Evolutionary conservation across 768 basidiomycete species (phyloP), one percentile per base, ranked within the genome.

Genomic region (Termitomyces sp.): DNA sequence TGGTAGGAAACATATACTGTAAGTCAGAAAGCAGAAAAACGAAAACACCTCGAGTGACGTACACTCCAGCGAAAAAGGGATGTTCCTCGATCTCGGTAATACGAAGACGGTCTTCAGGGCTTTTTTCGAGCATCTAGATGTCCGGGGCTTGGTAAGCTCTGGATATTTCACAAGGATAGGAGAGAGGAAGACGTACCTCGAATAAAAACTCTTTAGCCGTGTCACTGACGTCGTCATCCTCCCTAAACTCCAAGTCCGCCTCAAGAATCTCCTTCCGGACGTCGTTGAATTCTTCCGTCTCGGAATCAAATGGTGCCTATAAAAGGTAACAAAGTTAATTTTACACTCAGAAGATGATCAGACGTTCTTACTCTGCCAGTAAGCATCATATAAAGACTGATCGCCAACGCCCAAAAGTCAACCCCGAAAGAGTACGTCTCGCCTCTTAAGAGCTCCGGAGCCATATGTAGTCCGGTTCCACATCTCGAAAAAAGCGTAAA

Each of bases 371-470:
- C 47, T 36, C 47, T 36, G 11, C 47, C 47, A 0, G 47, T 49
- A 6, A 49, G 47, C 47, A 49, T 49, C 47, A 49, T 49, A 27
- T 49, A 49, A 33, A 49, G 27, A 12, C 47, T 49, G 5, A 49
- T 25, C 33, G 47, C 42, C 25, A 43, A 9, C 4, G 25, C 42
- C 42, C 42, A 43, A n/a, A 27, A 43, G 16, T 43, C 42, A 23
- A 43, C 42, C 9, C 42, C 42, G 5, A 43, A 43, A 2, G 42
- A 43, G 25, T 43, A 43, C 12, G 42, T 43, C 16, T 43, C 25
- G 3, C 16, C 42, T 27, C 9, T 27, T 12, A 43, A 4, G 6
- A 43, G 25, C 42, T 43, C 42, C 25, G 25, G 42, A 5, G 42
- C 25, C 42, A 43, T 43, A 27, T 43, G 42, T 10, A 43, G 10